A percentile compares a stretch with the other conserved stretches of the same genome.
Evolutionary conservation across 306 rosid species (phyloP).

Genomic region (Hippophae tibetana): DNA sequence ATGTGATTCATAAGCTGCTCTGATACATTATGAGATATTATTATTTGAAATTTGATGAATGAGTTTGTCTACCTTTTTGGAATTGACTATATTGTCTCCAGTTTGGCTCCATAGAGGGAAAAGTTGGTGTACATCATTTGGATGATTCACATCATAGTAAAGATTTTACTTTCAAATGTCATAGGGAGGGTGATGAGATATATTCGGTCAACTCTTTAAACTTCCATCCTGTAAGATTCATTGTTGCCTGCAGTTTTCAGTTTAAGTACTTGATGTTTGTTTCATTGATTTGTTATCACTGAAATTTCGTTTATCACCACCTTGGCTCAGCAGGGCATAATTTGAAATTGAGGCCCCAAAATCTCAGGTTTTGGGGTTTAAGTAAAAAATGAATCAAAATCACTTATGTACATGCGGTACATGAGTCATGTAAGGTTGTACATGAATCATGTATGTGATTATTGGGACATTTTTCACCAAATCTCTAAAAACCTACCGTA

Average conservation of each 20-base stretch:
- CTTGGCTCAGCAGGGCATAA: too few species aligned
- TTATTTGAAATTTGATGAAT: not conserved
- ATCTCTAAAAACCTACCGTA: too few species aligned
- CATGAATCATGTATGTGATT: too few species aligned
- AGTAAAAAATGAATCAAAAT: too few species aligned
- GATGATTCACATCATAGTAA: constrained; percentile 54
- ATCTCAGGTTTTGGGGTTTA: too few species aligned
- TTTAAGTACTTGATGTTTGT: not conserved
- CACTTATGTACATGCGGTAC: too few species aligned
- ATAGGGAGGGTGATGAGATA: constrained; percentile 54
- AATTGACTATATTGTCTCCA: constrained; percentile 9
- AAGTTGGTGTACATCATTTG: constrained; percentile 83
- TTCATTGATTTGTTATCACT: not conserved
- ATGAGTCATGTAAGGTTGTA: too few species aligned
- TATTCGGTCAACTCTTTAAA: constrained; percentile 70
- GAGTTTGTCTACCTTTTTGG: not conserved
- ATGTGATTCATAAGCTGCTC: not conserved
- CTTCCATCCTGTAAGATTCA: constrained; percentile 64
- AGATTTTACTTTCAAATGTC: constrained; percentile 75
- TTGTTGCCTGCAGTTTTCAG: not conserved
- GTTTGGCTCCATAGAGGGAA: constrained; percentile 92
- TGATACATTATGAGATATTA: not conserved
- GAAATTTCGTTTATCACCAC: not conserved
- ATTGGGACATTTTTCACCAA: too few species aligned
- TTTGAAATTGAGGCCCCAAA: too few species aligned